Conservation (phyloP, 495 filamentous ascomycete species). For the Podospora comata region DNA sequence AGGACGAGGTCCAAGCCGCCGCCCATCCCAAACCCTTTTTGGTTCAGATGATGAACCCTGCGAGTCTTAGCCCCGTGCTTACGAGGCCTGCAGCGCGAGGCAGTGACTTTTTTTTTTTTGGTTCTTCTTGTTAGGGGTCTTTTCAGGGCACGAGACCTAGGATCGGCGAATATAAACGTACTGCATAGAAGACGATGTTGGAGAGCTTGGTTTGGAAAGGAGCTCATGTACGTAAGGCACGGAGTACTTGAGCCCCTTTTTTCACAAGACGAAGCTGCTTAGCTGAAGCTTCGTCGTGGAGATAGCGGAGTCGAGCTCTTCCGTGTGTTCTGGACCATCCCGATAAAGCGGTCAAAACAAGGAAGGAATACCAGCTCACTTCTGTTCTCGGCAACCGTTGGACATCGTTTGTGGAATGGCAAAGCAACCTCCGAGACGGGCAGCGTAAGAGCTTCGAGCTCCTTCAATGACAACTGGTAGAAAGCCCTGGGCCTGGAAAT, state of each 20-base stretch:
- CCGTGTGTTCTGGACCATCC: background rate
- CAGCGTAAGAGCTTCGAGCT: background rate
- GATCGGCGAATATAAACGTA: background rate
- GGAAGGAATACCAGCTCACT: background rate
- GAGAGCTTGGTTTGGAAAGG: background rate
- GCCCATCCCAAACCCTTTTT: slow-evolving; percentile 1
- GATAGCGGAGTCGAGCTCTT: background rate
- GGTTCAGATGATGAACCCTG: slow-evolving; percentile 1
- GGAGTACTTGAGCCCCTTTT: background rate
- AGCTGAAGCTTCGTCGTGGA: background rate
- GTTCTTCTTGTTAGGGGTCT: background rate
- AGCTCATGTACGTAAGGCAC: background rate
- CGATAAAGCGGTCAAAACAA: background rate
- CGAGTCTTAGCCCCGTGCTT: background rate
- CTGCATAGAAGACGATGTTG: background rate
- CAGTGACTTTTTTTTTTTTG: slow-evolving; percentile 2
- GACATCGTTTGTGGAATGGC: background rate
- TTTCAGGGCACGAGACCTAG: background rate
- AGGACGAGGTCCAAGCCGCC: background rate
- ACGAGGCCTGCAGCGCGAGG: background rate
- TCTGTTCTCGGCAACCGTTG: slow-evolving; percentile 1
- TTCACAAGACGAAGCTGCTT: background rate
- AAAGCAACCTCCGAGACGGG: background rate
- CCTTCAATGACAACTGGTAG: background rate
- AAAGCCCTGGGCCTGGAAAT: background rate